Evolutionary conservation across 805 yeast species (phyloP), one percentile per base, ranked within the genome.

Genomic region (Grigorovia transvaalensis): DNA sequence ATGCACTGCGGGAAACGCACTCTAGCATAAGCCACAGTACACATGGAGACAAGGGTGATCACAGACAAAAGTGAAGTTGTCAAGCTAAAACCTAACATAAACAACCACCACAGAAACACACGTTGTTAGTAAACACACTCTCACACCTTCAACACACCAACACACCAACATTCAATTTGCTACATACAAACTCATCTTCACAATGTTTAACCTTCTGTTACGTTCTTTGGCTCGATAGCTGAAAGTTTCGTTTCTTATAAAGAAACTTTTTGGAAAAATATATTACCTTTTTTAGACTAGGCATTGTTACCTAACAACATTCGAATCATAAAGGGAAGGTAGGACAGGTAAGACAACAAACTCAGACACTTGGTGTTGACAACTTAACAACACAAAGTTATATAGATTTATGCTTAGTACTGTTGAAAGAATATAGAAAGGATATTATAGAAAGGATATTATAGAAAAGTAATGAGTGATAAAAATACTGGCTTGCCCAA

Each of bases 171-270:
- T 23, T 3, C 27, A 23, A 23, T 23, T 23, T 23, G 6, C 6
- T 23, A 44, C 54, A 47, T 52, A 52, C 54, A 52, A 52, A 49
- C 54, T 52, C 53, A 51, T 51, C 42, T 38, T 15, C 17, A 38
- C 27, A 23, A 23, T 23, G 27, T 6, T 23, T 4, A 4, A 23
- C 6, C 3, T 23, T 23, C 27, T 23, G 27, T 6, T 23, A 23
- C 3, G 27, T 23, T 23, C 6, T 23, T 23, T 3, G 6, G 3
- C 3, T 11, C 8, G 4, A 33, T 11, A 33, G 4, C 8, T 33
- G 38, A 8, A 33, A 2, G 38, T 33, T 33, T 33, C 8, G 38
- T 33, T 33, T 8, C 15, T 33, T n/a, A n/a, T n/a, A 23, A 4
- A 6, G 27, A 23, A 23, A 23, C 6, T 23, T 23, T 23, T 23